Conservation (phyloP, 1,139 yeast genomes). For the Diutina siamensis region DNA sequence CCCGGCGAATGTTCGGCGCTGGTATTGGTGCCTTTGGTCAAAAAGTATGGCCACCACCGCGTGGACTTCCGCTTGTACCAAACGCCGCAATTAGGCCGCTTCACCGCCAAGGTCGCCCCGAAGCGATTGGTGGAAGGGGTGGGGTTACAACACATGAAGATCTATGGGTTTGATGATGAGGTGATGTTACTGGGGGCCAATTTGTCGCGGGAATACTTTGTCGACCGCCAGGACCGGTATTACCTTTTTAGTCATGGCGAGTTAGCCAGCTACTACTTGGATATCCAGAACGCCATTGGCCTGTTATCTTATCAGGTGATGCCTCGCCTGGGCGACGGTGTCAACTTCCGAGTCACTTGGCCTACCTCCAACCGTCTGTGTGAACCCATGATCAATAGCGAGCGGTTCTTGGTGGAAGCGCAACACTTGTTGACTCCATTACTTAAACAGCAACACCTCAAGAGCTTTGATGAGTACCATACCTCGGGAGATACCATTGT, state of each 20-base stretch:
- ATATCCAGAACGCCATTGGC: conserved; percentile 55
- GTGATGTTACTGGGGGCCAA: conserved; percentile 87
- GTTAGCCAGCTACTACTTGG: conserved; percentile 63
- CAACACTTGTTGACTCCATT: conserved; percentile 47
- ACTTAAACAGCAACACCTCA: conserved; percentile 31
- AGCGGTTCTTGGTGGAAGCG: conserved; percentile 47
- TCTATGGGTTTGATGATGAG: conserved; percentile 90
- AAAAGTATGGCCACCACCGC: conserved; percentile 50
- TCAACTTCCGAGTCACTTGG: conserved; percentile 55
- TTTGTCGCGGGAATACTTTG: conserved; percentile 79
- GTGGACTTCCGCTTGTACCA: conserved; percentile 80
- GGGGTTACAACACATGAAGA: conserved; percentile 96
- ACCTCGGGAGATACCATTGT: conserved; percentile 51
- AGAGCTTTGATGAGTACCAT: conserved; percentile 23
- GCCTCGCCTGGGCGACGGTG: conserved; percentile 20
- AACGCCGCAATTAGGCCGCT: conserved; percentile 75
- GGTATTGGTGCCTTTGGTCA: conserved; percentile 54
- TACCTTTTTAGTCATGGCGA: conserved; percentile 49
- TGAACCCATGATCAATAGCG: conserved; percentile 56
- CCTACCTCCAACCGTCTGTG: conserved; percentile 60
- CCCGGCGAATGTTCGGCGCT: conserved; percentile 71
- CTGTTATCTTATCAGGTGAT: conserved; percentile 59
- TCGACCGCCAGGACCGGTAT: conserved; percentile 93
- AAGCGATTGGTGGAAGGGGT: conserved; percentile 80
- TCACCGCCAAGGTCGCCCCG: conserved; percentile 57